These are phyloP conservation scores for Zopfia rhizophila DNA, from an alignment of 2,329 filamentous ascomycete species.

Conservation along the genomic window DNA sequence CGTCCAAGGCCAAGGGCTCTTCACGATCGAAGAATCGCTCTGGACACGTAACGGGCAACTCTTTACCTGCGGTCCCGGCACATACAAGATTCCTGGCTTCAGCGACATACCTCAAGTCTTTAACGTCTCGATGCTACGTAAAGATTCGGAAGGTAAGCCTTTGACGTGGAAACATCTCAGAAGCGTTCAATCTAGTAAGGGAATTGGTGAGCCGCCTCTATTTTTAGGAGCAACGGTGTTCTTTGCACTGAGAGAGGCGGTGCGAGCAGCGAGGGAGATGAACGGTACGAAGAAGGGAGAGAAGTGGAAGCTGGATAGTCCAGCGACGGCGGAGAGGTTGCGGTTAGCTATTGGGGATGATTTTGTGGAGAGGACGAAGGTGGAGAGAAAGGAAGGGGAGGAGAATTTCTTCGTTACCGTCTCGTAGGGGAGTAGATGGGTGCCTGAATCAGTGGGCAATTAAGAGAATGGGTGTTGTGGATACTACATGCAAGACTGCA, in stretches of 20 bases:
- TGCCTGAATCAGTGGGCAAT: too few relatives aligned
- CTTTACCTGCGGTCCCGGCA: conserved; percentile 70
- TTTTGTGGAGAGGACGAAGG: conserved; percentile 76
- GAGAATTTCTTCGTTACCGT: conserved; percentile 41
- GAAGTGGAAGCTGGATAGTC: conserved; percentile 74
- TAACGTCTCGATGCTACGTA: conserved; percentile 83
- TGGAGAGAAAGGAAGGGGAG: conserved; percentile 76
- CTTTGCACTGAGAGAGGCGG: conserved; percentile 85
- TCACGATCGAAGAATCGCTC: conserved; percentile 78
- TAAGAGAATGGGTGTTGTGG: too few relatives aligned
- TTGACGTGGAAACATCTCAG: conserved; percentile 84
- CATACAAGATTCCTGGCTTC: conserved; percentile 91
- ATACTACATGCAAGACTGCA: too few relatives aligned
- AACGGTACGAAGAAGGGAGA: conserved; percentile 62
- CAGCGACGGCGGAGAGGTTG: conserved; percentile 84
- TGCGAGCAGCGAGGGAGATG: conserved; percentile 74
- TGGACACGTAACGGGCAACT: conserved; percentile 74
- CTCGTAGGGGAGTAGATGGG: too few relatives aligned
- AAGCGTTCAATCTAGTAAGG: conserved; percentile 83
- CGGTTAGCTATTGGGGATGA: conserved; percentile 80
- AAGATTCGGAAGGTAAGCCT: conserved; percentile 57
- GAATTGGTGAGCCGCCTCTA: conserved; percentile 76
- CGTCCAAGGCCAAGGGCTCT: conserved; percentile 80
- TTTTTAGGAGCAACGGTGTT: conserved; percentile 87
- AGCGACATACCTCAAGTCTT: conserved; percentile 86